phyloP scores from a whole-genome alignment of 768 basidiomycete genomes.

The Tricholoma hemisulphureum region DNA sequence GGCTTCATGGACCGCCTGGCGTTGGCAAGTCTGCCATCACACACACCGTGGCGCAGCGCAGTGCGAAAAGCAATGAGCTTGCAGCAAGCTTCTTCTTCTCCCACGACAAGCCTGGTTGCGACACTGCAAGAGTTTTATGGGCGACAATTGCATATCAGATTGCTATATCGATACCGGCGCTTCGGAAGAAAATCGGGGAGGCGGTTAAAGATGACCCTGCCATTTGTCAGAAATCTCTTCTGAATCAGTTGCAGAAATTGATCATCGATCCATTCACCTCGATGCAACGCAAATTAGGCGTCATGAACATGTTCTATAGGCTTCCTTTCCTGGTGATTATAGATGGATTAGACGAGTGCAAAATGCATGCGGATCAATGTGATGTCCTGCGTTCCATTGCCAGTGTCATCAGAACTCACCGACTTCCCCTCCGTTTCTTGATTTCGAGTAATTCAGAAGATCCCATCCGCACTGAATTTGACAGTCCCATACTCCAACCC shows the following conservation, averaged over 20 bases:
- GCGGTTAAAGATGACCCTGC: constrained; percentile 6
- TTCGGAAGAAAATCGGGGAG: not conserved
- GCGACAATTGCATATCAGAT: constrained; percentile 28
- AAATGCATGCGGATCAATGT: constrained; percentile 7
- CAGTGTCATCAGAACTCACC: not conserved
- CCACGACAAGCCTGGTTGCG: constrained; percentile 20
- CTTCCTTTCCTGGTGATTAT: constrained; percentile 15
- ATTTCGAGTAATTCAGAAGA: constrained; percentile 13
- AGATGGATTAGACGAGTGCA: constrained; percentile 31
- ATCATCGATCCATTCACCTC: constrained; percentile 11
- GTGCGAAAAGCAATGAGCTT: constrained; percentile 13
- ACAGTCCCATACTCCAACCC: not conserved
- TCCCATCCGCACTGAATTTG: not conserved
- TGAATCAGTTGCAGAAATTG: constrained; percentile 11
- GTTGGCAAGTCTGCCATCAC: constrained; percentile 20
- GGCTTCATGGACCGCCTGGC: constrained; percentile 19
- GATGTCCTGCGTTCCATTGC: constrained; percentile 13
- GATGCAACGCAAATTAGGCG: not conserved
- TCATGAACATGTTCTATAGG: not conserved
- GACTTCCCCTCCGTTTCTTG: constrained; percentile 8
- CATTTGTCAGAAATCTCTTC: constrained; percentile 1
- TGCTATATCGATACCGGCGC: not conserved
- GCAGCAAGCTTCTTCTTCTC: constrained; percentile 35
- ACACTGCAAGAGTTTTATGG: constrained; percentile 17
- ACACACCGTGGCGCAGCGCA: constrained; percentile 16